Conservation (phyloP, 768 basidiomycete species). For the Tephrocybe rancida region DNA sequence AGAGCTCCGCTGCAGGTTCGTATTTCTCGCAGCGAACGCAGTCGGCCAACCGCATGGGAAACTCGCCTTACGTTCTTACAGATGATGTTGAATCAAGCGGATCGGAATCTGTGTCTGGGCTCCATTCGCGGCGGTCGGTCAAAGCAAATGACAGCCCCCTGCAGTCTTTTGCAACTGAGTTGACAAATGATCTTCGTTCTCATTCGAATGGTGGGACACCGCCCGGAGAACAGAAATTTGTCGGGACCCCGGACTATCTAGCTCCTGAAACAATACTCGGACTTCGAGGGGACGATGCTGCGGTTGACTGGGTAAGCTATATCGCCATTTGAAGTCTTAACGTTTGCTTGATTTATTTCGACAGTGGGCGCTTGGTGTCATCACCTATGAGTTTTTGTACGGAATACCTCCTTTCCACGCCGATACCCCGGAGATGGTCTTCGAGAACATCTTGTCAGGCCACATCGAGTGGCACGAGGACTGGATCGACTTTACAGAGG, state of each 20-base stretch:
- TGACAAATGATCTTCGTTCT: slow-evolving; percentile 81
- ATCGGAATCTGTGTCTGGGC: slow-evolving; percentile 70
- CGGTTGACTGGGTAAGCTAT: slow-evolving; percentile 91
- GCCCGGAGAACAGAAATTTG: slow-evolving; percentile 89
- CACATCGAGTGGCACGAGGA: slow-evolving; percentile 97
- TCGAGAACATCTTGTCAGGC: slow-evolving; percentile 96
- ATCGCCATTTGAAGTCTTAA: neutral
- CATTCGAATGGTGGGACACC: slow-evolving; percentile 73
- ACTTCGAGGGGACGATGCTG: slow-evolving; percentile 90
- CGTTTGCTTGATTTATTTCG: slow-evolving; percentile 15
- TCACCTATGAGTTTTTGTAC: slow-evolving; percentile 97
- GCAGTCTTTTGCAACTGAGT: slow-evolving; percentile 85
- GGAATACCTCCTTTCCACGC: slow-evolving; percentile 98
- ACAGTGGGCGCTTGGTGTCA: slow-evolving; percentile 98
- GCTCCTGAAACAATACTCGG: slow-evolving; percentile 96
- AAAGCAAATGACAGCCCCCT: slow-evolving; percentile 73
- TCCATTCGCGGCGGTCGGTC: slow-evolving; percentile 48
- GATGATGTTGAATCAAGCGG: slow-evolving; percentile 89
- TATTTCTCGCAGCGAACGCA: slow-evolving; percentile 77
- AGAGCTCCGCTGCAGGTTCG: slow-evolving; percentile 64
- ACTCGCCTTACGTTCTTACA: slow-evolving; percentile 67
- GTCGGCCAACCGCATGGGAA: slow-evolving; percentile 57
- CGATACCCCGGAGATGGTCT: slow-evolving; percentile 95
- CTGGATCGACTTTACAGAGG: slow-evolving; percentile 81
- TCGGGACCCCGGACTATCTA: slow-evolving; percentile 97